Evolutionary conservation across 1,139 yeast species (phyloP).

Genomic region (Diutina neorugosa): DNA sequence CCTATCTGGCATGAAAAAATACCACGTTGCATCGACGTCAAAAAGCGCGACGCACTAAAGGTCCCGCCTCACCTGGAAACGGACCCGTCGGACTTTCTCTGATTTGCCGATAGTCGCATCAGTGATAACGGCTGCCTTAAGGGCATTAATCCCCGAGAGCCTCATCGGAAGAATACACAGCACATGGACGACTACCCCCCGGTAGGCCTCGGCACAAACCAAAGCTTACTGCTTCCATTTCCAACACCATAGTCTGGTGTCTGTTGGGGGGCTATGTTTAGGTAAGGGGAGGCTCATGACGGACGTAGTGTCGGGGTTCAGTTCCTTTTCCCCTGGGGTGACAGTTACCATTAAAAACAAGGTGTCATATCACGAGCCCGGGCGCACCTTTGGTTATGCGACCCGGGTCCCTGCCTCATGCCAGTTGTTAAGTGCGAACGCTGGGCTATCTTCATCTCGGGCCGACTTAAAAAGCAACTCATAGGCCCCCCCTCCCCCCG

Average conservation of each 20-base stretch:
- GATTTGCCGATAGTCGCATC: not conserved
- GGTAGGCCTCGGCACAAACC: not conserved
- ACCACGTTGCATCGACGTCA: not conserved
- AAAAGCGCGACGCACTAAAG: not conserved
- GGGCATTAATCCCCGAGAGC: not conserved
- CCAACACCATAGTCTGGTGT: not conserved
- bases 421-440: too few relatives aligned
- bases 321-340: too few relatives aligned
- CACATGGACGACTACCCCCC: not conserved
- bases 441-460: not conserved
- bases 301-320: too few relatives aligned
- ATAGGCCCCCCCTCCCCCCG: not conserved
- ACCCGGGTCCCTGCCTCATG: too few relatives aligned
- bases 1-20: not conserved
- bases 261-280: too few relatives aligned
- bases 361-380: too few relatives aligned
- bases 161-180: not conserved
- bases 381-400: too few relatives aligned
- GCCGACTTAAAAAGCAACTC: not conserved
- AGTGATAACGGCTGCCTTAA: not conserved
- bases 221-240: too few relatives aligned
- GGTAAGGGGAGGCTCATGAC: too few relatives aligned
- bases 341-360: too few relatives aligned
- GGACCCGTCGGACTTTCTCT: not conserved
- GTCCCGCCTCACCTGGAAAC: not conserved